These are phyloP conservation scores for Candida caryicola DNA, from an alignment of 805 yeast species.

Conservation along the genomic window DNA sequence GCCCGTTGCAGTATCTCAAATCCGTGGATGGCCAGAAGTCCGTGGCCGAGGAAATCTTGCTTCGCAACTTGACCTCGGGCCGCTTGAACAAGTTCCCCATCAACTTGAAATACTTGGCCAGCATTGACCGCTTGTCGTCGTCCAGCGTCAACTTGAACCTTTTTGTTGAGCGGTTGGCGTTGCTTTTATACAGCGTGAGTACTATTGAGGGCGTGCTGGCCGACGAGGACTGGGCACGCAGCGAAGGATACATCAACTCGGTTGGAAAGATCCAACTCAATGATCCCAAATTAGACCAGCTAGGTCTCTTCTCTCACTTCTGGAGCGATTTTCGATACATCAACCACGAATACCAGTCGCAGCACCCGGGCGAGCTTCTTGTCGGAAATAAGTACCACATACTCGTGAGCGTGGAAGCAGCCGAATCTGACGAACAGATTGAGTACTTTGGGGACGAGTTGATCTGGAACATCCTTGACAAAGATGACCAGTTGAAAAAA, in stretches of 20 bases:
- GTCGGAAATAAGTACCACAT: constrained; percentile 20
- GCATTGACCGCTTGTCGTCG: constrained; percentile 33
- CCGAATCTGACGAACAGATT: constrained; percentile 2
- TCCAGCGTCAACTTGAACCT: constrained; percentile 30
- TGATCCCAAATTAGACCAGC: constrained; percentile 16
- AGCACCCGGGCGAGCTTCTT: constrained; percentile 2
- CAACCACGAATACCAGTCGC: constrained; percentile 19
- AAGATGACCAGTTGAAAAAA: constrained; percentile 7
- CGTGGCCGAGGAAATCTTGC: constrained; percentile 29
- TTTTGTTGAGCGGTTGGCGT: constrained; percentile 29
- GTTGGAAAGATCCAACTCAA: constrained; percentile 31
- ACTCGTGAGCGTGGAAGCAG: constrained; percentile 20
- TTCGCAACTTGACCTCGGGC: constrained; percentile 21
- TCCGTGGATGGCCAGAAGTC: constrained; percentile 7
- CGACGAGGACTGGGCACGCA: constrained; percentile 19
- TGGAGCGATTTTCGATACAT: constrained; percentile 35
- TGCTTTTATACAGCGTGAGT: constrained; percentile 25
- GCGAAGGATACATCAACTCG: constrained; percentile 21
- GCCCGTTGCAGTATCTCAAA: constrained; percentile 13
- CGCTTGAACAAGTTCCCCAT: constrained; percentile 30
- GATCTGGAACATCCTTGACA: constrained; percentile 20
- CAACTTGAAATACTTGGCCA: constrained; percentile 36
- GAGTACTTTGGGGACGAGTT: constrained; percentile 23
- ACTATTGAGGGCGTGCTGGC: constrained; percentile 20
- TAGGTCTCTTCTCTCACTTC: constrained; percentile 35